phyloP scores from a whole-genome alignment of 805 yeast species.

The Yamadazyma scolyti region DNA sequence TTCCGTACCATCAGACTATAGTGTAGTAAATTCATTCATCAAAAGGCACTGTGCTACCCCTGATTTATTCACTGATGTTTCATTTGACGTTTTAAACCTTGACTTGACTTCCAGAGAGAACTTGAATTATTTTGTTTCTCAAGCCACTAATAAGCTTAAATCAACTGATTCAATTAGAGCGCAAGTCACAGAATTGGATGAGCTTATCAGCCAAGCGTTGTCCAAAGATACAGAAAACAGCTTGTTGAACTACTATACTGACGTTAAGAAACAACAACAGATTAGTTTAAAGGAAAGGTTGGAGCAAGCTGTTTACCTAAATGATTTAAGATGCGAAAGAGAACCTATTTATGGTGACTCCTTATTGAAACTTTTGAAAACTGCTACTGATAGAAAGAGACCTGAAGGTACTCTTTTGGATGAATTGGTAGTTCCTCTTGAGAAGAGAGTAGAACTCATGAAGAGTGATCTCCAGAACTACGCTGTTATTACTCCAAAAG shows the following conservation, averaged over 20 bases:
- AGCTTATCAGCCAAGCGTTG: conserved; percentile 20
- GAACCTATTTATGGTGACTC: conserved; percentile 69
- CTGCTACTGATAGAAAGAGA: conserved; percentile 6
- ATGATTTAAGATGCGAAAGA: conserved; percentile 59
- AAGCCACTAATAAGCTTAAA: conserved; percentile 40
- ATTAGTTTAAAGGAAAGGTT: conserved; percentile 48
- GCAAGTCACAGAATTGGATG: conserved; percentile 42
- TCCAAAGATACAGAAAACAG: conserved; percentile 21
- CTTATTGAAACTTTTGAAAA: conserved; percentile 39
- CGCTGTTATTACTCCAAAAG: conserved; percentile 86
- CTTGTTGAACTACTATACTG: conserved; percentile 57
- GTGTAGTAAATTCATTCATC: conserved; percentile 34
- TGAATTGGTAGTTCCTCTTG: conserved; percentile 21
- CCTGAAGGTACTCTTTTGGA: conserved; percentile 13
- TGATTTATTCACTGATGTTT: conserved; percentile 22
- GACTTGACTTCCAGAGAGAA: conserved; percentile 46
- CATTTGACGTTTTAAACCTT: conserved; percentile 60
- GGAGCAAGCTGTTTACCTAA: conserved; percentile 58
- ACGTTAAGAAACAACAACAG: conserved; percentile 50
- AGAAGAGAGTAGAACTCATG: conserved; percentile 31
- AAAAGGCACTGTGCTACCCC: conserved; percentile 11
- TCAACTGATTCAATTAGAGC: conserved; percentile 44
- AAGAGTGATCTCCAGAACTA: conserved; percentile 61
- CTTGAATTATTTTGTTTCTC: conserved; percentile 44
- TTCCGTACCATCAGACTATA: conserved; percentile 54